Conservation (phyloP, 352 stramenopile species). For the Halophytophthora batemanensis region DNA sequence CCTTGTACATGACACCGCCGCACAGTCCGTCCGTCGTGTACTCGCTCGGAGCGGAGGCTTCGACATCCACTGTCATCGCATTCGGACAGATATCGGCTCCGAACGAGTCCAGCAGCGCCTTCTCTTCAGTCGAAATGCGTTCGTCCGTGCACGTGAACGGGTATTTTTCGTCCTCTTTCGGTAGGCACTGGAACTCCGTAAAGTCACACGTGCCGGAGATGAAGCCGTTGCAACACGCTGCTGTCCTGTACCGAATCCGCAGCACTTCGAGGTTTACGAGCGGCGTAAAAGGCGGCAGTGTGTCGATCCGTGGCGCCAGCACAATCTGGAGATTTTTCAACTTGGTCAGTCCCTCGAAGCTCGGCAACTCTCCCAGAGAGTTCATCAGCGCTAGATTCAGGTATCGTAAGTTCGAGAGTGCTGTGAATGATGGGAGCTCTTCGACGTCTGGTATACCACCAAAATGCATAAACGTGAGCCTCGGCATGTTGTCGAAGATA, state of each 20-base stretch:
- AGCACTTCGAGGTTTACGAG: conserved; percentile 17
- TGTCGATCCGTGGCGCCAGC: conserved; percentile 8
- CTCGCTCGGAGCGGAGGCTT: conserved; percentile 13
- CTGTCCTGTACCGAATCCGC: conserved; percentile 15
- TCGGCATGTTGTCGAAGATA: conserved; percentile 32
- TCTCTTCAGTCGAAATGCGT: conserved; percentile 11
- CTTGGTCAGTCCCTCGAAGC: conserved; percentile 17
- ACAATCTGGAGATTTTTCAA: conserved; percentile 20
- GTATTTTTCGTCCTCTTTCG: conserved; percentile 15
- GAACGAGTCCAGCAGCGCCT: conserved; percentile 1
- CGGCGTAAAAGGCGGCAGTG: conserved; percentile 17
- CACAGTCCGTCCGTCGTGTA: conserved; percentile 30
- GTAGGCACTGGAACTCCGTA: conserved; percentile 21
- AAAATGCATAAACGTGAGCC: conserved; percentile 35
- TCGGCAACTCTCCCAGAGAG: conserved; percentile 18
- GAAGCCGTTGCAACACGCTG: conserved; percentile 36
- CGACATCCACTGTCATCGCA: conserved; percentile 5
- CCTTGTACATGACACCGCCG: conserved; percentile 24
- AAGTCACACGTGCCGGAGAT: conserved; percentile 22
- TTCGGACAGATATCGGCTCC: conserved; percentile 9
- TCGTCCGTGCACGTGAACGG: conserved; percentile 15
- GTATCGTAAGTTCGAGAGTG: conserved; percentile 28
- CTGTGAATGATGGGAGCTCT: conserved; percentile 27
- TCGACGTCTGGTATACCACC: conserved; percentile 22
- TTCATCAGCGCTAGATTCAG: conserved; percentile 22